Evolutionary conservation across 345 rosid genomes (phyloP).

Genomic region (Lumnitzera littorea): DNA sequence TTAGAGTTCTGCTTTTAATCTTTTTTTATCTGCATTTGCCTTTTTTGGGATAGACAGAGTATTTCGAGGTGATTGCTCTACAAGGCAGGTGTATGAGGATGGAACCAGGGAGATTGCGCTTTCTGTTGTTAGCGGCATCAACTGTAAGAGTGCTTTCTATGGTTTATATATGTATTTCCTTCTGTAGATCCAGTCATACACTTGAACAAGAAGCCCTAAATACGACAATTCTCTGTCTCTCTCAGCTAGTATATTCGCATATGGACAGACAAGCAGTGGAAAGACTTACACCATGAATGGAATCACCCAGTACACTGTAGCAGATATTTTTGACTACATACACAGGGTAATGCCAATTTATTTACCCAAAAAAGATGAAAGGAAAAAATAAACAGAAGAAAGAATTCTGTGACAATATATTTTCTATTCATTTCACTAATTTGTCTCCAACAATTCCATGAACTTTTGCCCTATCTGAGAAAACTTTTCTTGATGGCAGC

Average conservation of each 20-base stretch:
- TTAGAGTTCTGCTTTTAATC: background rate
- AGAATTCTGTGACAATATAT: no score
- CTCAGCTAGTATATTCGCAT: slow-evolving; percentile 93
- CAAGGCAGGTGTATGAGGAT: slow-evolving; percentile 74
- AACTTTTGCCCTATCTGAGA: background rate
- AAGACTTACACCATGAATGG: slow-evolving; percentile 98
- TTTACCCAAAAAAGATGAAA: no score
- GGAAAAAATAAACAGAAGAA: no score
- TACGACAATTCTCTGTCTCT: slow-evolving; percentile 4
- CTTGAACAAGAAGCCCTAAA: background rate
- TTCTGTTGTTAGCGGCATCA: slow-evolving; percentile 81
- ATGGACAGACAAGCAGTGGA: slow-evolving; percentile 99
- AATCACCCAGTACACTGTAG: slow-evolving; percentile 74
- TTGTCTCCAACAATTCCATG: no score
- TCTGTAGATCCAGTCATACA: background rate
- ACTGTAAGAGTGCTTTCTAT: slow-evolving; percentile 47
- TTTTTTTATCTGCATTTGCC: slow-evolving; percentile 6
- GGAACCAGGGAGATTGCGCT: slow-evolving; percentile 86
- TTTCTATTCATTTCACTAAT: no score
- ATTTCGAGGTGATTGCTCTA: slow-evolving; percentile 74
- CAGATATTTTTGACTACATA: slow-evolving; percentile 87
- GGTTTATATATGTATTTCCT: background rate
- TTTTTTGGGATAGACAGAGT: slow-evolving; percentile 63
- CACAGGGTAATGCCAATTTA: slow-evolving; percentile 39
- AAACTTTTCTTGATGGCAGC: slow-evolving; percentile 34